Conservation (phyloP, 208 protist genomes). For the Leishmania aethiopica region DNA sequence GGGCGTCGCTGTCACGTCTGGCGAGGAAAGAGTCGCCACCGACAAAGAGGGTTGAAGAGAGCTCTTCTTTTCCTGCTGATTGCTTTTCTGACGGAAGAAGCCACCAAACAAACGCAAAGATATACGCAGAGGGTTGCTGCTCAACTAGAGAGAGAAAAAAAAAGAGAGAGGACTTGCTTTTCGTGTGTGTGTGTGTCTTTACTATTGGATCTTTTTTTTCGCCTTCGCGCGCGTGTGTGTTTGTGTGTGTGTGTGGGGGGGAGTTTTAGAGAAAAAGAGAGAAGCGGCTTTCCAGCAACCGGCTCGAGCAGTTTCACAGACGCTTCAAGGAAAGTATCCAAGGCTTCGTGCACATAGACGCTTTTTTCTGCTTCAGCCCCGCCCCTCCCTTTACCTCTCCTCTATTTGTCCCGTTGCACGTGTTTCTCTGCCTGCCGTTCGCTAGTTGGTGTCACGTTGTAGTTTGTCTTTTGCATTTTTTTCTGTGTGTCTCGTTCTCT, state of each 20-base stretch:
- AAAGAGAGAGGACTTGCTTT: background rate
- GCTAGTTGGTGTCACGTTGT: conserved; percentile 5
- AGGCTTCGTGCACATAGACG: background rate
- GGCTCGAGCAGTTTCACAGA: background rate
- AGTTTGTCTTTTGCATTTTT: background rate
- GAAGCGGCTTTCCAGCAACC: background rate
- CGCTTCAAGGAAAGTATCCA: background rate
- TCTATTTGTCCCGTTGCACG: background rate
- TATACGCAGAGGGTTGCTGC: background rate
- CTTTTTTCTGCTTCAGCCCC: background rate
- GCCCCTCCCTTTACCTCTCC: background rate
- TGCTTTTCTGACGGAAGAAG: too few species aligned
- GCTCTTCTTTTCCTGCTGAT: background rate
- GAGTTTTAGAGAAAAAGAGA: background rate
- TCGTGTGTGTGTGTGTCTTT: background rate
- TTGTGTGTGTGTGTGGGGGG: too few species aligned
- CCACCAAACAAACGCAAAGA: background rate
- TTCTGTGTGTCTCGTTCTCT: background rate
- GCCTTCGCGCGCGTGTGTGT: background rate
- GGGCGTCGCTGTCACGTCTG: too few species aligned
- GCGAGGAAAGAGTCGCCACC: too few species aligned
- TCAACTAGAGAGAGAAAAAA: too few species aligned
- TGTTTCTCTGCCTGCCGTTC: background rate
- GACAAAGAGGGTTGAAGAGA: background rate
- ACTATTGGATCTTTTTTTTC: background rate